Conservation (phyloP, 768 basidiomycete genomes). For the Suillus cothurnatus region DNA sequence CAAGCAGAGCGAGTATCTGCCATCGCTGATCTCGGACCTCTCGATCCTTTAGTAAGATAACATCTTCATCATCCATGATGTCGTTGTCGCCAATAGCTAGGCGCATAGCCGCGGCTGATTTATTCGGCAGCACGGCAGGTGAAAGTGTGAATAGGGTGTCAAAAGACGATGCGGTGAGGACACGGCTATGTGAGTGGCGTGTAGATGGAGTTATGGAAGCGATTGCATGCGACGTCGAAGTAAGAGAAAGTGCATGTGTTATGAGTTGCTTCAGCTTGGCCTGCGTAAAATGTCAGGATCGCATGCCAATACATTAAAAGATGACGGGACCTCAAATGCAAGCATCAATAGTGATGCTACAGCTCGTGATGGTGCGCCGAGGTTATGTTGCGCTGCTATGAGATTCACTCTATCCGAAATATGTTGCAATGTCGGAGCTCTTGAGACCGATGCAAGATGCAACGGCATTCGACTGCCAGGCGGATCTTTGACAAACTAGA, state of each 20-base stretch:
- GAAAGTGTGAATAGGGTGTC: constrained; percentile 78
- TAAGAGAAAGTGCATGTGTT: constrained; percentile 76
- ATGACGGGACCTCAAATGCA: constrained; percentile 65
- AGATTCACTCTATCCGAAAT: constrained; percentile 80
- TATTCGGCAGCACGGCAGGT: constrained; percentile 77
- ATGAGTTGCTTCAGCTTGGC: constrained; percentile 85
- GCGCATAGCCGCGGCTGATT: constrained; percentile 75
- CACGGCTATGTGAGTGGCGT: constrained; percentile 38
- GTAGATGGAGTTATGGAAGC: constrained; percentile 69
- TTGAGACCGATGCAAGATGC: constrained; percentile 73
- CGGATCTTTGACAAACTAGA: constrained; percentile 45
- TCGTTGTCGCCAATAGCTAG: constrained; percentile 60
- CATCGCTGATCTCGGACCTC: constrained; percentile 71
- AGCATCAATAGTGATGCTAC: constrained; percentile 74
- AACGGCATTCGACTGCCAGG: constrained; percentile 72
- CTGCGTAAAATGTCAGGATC: constrained; percentile 35
- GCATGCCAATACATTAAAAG: not conserved
- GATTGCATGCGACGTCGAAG: constrained; percentile 74
- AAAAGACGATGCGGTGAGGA: constrained; percentile 71
- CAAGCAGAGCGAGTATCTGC: constrained; percentile 77
- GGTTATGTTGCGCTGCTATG: constrained; percentile 76
- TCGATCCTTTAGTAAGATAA: constrained; percentile 56
- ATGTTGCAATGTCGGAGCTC: constrained; percentile 74
- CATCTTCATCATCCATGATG: constrained; percentile 45
- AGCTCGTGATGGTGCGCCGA: constrained; percentile 58